phyloP scores from a whole-genome alignment of 2,329 filamentous ascomycete species.

The Fusarium compactum region DNA sequence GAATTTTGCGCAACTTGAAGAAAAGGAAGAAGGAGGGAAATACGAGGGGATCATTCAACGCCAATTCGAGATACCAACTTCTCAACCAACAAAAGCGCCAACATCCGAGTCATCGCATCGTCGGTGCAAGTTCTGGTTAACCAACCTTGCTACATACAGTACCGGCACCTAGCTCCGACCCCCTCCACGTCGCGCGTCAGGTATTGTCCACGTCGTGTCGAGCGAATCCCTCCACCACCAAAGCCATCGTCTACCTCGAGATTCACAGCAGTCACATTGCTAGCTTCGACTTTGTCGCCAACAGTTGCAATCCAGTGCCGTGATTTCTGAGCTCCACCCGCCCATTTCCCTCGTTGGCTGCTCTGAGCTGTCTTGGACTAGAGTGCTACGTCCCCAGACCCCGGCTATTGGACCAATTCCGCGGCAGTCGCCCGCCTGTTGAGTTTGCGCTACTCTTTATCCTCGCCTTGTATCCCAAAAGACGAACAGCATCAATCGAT shows the following conservation, averaged over 20 bases:
- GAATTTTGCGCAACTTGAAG: conserved; percentile 7
- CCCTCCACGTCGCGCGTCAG: conserved; percentile 37
- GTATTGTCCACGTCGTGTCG: conserved; percentile 42
- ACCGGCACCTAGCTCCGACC: conserved; percentile 35
- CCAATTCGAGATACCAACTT: conserved; percentile 4
- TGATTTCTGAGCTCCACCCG: conserved; percentile 48
- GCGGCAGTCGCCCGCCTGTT: conserved; percentile 43
- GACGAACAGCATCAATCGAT: conserved; percentile 33
- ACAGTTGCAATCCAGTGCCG: conserved; percentile 52
- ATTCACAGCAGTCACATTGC: conserved; percentile 31
- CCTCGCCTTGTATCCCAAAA: conserved; percentile 32
- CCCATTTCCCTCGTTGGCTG: conserved; percentile 29
- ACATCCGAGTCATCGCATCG: conserved; percentile 3
- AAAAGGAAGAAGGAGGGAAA: background rate
- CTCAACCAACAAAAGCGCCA: conserved; percentile 6
- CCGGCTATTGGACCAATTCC: conserved; percentile 47
- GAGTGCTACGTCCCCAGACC: conserved; percentile 46
- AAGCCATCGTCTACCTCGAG: conserved; percentile 28
- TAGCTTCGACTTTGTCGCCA: conserved; percentile 45
- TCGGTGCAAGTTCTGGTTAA: conserved; percentile 18
- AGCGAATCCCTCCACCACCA: conserved; percentile 21
- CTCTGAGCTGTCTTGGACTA: conserved; percentile 42
- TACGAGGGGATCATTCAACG: background rate
- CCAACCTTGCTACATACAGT: conserved; percentile 36
- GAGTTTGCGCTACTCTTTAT: conserved; percentile 46